phyloP scores from a whole-genome alignment of 2,329 filamentous ascomycete species.

The Trichoderma guizhouense region DNA sequence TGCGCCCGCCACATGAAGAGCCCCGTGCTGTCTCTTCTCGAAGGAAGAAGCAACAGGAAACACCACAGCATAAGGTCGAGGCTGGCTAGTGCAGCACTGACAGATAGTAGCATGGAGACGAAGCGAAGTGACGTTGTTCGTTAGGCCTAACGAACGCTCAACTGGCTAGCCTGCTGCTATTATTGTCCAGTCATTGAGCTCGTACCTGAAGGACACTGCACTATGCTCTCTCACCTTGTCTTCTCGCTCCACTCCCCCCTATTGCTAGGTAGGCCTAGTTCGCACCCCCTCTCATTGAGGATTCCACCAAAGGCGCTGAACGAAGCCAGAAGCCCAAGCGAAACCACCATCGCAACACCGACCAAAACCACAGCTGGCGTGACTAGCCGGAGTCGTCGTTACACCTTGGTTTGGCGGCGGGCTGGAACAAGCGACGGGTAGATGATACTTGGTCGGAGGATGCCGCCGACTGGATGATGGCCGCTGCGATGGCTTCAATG shows the following conservation, averaged over 20 bases:
- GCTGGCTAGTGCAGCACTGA: neutral
- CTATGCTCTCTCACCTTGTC: neutral
- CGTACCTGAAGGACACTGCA: neutral
- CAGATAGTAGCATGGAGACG: neutral
- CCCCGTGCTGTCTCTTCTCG: neutral
- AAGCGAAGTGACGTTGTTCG: constrained; percentile 1
- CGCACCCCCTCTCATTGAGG: neutral
- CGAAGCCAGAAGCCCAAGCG: neutral
- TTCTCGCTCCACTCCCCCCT: neutral
- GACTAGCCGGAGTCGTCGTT: neutral
- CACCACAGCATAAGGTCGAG: neutral
- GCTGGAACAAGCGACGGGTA: neutral
- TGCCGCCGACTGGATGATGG: neutral
- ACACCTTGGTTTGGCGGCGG: neutral
- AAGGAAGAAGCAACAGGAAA: neutral
- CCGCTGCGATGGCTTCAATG: neutral
- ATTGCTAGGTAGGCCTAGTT: neutral
- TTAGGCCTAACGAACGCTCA: neutral
- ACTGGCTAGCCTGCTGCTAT: neutral
- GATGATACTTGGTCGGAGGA: neutral
- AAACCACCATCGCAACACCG: neutral
- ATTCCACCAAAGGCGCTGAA: neutral
- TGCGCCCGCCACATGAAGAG: neutral
- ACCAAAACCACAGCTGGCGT: neutral
- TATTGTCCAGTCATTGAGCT: neutral